Evolutionary conservation across 164 flowering plant genomes (phyloP).

Genomic region (Vitis cinerea): DNA sequence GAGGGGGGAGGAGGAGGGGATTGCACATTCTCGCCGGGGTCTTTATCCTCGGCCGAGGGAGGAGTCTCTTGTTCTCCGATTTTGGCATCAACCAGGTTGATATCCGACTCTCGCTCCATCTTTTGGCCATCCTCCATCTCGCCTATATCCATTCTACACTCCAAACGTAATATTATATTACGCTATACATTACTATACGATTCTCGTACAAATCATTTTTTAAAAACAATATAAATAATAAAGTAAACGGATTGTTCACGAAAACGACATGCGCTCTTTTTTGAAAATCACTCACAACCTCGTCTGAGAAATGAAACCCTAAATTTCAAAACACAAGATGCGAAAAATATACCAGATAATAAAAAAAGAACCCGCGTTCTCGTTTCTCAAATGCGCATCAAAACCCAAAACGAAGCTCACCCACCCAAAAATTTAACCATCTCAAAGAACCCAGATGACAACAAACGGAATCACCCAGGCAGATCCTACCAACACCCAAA

Average conservation of each 20-base stretch:
- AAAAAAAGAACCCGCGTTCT: too few relatives aligned
- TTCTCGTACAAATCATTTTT: too few relatives aligned
- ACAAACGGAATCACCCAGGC: too few relatives aligned
- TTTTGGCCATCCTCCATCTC: constrained; percentile 29
- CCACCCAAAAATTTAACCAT: too few relatives aligned
- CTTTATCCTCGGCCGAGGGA: constrained; percentile 4
- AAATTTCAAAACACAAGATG: background rate
- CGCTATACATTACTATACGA: background rate
- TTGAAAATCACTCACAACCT: background rate
- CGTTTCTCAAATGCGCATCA: too few relatives aligned
- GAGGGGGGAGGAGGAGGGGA: background rate
- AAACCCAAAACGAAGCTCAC: too few relatives aligned
- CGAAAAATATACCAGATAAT: background rate
- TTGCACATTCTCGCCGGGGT: constrained; percentile 10
- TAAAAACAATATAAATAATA: background rate
- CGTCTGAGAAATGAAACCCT: constrained; percentile 2
- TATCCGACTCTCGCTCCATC: constrained; percentile 6
- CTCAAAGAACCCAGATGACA: too few relatives aligned
- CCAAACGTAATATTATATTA: background rate
- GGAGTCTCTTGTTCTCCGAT: constrained; percentile 10
- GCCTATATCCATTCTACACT: constrained; percentile 1
- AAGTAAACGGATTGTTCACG: background rate
- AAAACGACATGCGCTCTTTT: constrained; percentile 3
- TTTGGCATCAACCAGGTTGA: constrained; percentile 11
- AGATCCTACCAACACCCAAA: too few relatives aligned